Base-by-base conservation (phyloP, 176 grass and related monocot species). In the Musa schizocarpa region DNA sequence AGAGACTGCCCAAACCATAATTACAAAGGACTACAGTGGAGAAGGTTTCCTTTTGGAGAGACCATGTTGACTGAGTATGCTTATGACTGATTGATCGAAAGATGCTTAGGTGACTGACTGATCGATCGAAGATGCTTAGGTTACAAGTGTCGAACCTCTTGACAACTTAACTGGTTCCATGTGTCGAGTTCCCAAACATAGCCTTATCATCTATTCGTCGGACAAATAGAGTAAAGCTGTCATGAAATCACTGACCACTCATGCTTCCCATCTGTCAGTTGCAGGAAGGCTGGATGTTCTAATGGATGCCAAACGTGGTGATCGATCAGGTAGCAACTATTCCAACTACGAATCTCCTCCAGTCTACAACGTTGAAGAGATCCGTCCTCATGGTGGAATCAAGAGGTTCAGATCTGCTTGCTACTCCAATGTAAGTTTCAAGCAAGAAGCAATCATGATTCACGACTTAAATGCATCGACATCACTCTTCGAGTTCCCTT, bases 361-460 rank as follows among this genome's bases (percentile, higher is more conserved):
- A 9, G 52, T 21, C 22, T 73, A 73, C 51, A 73, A 52, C 52
- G 24, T 56, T 73, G 71, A 73, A 54, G 71, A 73, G 19, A 8
- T 73, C 26, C 71, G 52, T 27, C 71, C 71, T 1, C 71, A 55
- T 13, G 71, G 71, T 55, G 71, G 52, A 13, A 73, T 73, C 71
- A 56, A 54, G 52, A 73, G 12, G 23, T 73, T 73, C 52, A 50
- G 9, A 27, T 73, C 48, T 25, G 20, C 52, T 73, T 19, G n/a
- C n/a, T 73, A 68, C 25, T 68, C 65, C 65, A 68, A 48, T 13
- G 65, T 68, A 68, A 48, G 65, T 29, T 34, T 57, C n/a, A 3
- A 20, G 12, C 14, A 13, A 2, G 57, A 61, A n/a, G 57, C 14
- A 16, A 22, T 22, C 22, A 22, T 22, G 22, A 22, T 22, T 22